phyloP scores from a whole-genome alignment of 768 basidiomycete genomes.

The Asterophora parasitica region DNA sequence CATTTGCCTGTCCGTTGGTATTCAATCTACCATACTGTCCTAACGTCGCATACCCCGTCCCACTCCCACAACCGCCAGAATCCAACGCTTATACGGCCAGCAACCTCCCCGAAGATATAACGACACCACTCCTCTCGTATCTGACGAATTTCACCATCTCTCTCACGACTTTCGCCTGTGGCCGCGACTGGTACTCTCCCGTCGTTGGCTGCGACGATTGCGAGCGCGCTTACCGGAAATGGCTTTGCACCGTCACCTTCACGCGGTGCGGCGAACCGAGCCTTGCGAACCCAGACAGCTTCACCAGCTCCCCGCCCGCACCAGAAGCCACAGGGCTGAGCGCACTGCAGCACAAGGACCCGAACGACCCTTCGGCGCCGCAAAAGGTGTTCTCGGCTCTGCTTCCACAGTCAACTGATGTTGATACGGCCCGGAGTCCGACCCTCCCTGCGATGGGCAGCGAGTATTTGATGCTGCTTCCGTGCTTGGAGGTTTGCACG shows the following conservation, averaged over 20 bases:
- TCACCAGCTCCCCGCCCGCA: constrained; percentile 26
- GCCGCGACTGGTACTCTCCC: constrained; percentile 75
- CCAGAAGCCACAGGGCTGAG: constrained; percentile 29
- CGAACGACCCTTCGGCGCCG: constrained; percentile 13
- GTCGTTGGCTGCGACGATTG: constrained; percentile 76
- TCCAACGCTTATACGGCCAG: constrained; percentile 41
- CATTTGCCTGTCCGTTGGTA: constrained; percentile 66
- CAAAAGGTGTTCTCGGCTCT: constrained; percentile 46
- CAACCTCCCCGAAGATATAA: constrained; percentile 47
- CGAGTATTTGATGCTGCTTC: constrained; percentile 59
- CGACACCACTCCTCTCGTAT: constrained; percentile 47
- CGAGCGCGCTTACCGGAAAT: constrained; percentile 63
- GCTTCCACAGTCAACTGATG: constrained; percentile 34
- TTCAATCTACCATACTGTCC: constrained; percentile 76
- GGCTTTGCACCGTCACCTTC: constrained; percentile 73
- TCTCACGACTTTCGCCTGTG: constrained; percentile 72
- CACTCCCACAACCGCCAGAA: constrained; percentile 50
- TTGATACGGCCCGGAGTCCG: constrained; percentile 37
- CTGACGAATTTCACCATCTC: constrained; percentile 72
- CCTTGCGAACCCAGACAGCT: constrained; percentile 26
- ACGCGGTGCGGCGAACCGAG: constrained; percentile 67
- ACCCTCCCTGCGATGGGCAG: constrained; percentile 39
- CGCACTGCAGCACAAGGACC: constrained; percentile 21
- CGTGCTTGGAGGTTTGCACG: constrained; percentile 77
- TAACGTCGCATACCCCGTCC: constrained; percentile 60